These are phyloP conservation scores for Trifolium repens DNA, from an alignment of 306 rosid species.

Conservation along the genomic window DNA sequence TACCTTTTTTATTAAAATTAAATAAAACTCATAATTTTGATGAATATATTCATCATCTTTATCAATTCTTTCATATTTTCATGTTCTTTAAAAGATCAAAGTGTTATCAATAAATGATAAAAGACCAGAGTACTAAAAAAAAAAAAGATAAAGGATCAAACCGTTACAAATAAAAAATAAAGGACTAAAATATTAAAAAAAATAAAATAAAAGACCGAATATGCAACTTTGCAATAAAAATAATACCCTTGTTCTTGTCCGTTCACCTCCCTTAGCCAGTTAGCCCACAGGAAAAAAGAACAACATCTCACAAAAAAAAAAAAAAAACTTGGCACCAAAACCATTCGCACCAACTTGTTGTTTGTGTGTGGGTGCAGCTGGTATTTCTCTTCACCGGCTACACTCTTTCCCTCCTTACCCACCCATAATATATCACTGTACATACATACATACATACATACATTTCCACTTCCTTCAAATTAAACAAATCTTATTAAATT, in stretches of 20 bases:
- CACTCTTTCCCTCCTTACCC: not conserved
- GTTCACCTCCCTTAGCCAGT: constrained; percentile 45
- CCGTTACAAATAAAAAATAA: no score
- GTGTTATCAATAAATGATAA: no score
- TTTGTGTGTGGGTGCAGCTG: constrained; percentile 18
- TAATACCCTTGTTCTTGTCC: constrained; percentile 9
- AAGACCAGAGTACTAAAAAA: no score
- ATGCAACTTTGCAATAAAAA: no score
- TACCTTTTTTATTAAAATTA: no score
- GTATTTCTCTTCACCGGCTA: constrained; percentile 4
- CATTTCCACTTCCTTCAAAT: not conserved
- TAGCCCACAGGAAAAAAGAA: constrained; percentile 32
- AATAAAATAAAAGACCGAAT: no score
- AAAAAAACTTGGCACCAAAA: constrained; percentile 33
- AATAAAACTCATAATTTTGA: no score
- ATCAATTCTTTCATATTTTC: no score
- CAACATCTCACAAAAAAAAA: not conserved
- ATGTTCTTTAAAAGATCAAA: no score
- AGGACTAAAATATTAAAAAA: no score
- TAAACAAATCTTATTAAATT: not conserved
- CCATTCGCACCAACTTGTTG: constrained; percentile 8
- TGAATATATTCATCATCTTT: no score
- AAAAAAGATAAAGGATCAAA: no score
- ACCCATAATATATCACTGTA: constrained; percentile 1
- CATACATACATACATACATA: constrained; percentile 10